These are phyloP conservation scores for Millerago galiae DNA, from an alignment of 805 yeast genomes.

Conservation along the genomic window DNA sequence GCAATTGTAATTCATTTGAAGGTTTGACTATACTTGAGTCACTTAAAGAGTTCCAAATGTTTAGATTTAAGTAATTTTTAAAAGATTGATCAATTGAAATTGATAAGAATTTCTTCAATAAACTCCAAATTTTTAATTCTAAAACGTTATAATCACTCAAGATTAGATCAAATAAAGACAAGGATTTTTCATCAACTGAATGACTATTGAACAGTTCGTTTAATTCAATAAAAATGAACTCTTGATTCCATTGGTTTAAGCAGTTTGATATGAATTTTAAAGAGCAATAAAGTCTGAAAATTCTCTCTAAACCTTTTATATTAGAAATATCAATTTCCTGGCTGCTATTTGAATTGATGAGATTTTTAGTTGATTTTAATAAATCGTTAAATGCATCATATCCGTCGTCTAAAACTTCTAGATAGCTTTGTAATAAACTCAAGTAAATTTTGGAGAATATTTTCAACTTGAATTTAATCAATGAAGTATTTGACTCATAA, in stretches of 20 bases:
- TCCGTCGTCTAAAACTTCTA: constrained; percentile 24
- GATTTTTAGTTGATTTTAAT: constrained; percentile 12
- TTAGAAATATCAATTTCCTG: constrained; percentile 20
- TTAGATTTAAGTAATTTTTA: constrained; percentile 27
- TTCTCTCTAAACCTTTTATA: constrained; percentile 22
- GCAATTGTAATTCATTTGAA: constrained; percentile 22
- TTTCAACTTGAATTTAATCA: constrained; percentile 40
- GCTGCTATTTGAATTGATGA: neutral
- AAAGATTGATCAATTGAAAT: constrained; percentile 25
- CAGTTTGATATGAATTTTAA: constrained; percentile 16
- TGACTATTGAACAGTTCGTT: constrained; percentile 18
- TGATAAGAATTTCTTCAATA: constrained; percentile 26
- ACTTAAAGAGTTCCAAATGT: constrained; percentile 25
- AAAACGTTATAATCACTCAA: constrained; percentile 23
- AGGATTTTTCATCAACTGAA: constrained; percentile 12
- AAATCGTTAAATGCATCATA: constrained; percentile 24
- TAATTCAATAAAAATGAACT: constrained; percentile 21
- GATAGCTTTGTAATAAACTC: constrained; percentile 33
- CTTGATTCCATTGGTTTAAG: constrained; percentile 21
- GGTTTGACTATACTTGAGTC: constrained; percentile 2
- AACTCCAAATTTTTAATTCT: constrained; percentile 24
- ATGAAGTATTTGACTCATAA: constrained; percentile 28
- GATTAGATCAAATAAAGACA: constrained; percentile 26
- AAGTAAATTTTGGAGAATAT: constrained; percentile 40
- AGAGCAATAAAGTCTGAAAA: constrained; percentile 23